Conservation (phyloP, 148 eudicot genomes). For the Rhododendron henanense region DNA sequence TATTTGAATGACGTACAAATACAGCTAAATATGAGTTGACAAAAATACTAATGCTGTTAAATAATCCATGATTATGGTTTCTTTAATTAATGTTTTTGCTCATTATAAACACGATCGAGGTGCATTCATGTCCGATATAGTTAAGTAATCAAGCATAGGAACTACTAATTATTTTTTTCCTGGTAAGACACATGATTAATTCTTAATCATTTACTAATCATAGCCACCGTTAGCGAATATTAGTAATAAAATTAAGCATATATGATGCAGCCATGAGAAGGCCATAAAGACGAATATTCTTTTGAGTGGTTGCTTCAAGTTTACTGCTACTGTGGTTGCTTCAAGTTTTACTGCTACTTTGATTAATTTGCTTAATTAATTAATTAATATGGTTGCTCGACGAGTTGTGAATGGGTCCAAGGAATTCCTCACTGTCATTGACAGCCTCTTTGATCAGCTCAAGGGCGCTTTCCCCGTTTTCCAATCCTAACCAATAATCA, state of each 20-base stretch:
- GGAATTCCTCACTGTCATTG: not conserved
- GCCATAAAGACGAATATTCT: not conserved
- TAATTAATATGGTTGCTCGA: not conserved
- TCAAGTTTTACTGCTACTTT: too few species aligned
- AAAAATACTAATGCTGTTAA: not conserved
- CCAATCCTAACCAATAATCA: too few species aligned
- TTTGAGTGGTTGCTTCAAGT: not conserved
- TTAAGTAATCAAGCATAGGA: not conserved
- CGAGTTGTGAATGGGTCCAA: not conserved
- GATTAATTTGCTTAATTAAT: not conserved
- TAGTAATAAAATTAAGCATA: not conserved
- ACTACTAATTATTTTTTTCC: constrained; percentile 30
- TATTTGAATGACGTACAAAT: not conserved
- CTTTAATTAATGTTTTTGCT: not conserved
- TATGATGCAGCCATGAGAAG: not conserved
- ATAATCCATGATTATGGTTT: not conserved
- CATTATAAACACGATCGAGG: not conserved
- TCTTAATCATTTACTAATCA: not conserved
- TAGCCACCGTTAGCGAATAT: not conserved
- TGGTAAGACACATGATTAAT: not conserved
- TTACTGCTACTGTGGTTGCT: not conserved
- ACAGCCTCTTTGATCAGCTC: too few species aligned
- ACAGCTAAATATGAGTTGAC: not conserved
- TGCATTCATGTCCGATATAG: not conserved
- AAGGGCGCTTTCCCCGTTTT: too few species aligned